Evolutionary conservation across 1,284 basidiomycete genomes (phyloP).

Genomic region (Wallemia ichthyophaga): DNA sequence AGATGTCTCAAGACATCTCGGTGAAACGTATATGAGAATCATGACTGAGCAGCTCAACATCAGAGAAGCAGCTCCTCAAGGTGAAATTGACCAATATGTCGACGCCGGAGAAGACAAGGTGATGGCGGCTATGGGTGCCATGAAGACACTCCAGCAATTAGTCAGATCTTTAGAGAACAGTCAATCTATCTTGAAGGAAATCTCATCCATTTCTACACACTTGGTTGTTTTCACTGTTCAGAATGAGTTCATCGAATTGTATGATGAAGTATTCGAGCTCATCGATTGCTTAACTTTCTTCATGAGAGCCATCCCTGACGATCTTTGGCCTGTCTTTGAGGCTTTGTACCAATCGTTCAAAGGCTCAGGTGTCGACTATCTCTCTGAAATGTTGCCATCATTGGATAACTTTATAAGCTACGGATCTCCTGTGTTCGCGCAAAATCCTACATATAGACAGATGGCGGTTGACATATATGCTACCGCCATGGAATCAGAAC

Average conservation of each 20-base stretch:
- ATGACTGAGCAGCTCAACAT: slow-evolving; percentile 26
- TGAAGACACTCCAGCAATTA: slow-evolving; percentile 20
- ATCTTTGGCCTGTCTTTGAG: slow-evolving; percentile 66
- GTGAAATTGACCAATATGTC: slow-evolving; percentile 17
- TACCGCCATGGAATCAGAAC: slow-evolving; percentile 35
- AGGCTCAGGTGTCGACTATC: slow-evolving; percentile 49
- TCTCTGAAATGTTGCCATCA: slow-evolving; percentile 60
- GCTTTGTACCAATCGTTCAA: slow-evolving; percentile 61
- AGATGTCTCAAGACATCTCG: slow-evolving; percentile 44
- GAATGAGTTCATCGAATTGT: slow-evolving; percentile 24
- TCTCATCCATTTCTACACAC: slow-evolving; percentile 53
- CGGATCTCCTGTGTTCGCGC: slow-evolving; percentile 41
- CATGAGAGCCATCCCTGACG: slow-evolving; percentile 37
- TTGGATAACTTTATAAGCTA: slow-evolving; percentile 72
- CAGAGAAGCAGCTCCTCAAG: slow-evolving; percentile 22
- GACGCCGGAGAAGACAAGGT: slow-evolving; percentile 48
- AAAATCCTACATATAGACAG: slow-evolving; percentile 39
- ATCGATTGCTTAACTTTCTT: slow-evolving; percentile 63
- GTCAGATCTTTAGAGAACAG: slow-evolving; percentile 35
- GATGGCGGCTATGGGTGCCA: slow-evolving; percentile 40
- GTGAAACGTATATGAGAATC: slow-evolving; percentile 49
- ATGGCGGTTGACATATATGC: slow-evolving; percentile 63
- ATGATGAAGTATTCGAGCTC: slow-evolving; percentile 64
- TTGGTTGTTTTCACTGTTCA: slow-evolving; percentile 39
- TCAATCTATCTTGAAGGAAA: slow-evolving; percentile 41